phyloP scores from a whole-genome alignment of 805 yeast species.

The Alloascoidea hylecoeti region DNA sequence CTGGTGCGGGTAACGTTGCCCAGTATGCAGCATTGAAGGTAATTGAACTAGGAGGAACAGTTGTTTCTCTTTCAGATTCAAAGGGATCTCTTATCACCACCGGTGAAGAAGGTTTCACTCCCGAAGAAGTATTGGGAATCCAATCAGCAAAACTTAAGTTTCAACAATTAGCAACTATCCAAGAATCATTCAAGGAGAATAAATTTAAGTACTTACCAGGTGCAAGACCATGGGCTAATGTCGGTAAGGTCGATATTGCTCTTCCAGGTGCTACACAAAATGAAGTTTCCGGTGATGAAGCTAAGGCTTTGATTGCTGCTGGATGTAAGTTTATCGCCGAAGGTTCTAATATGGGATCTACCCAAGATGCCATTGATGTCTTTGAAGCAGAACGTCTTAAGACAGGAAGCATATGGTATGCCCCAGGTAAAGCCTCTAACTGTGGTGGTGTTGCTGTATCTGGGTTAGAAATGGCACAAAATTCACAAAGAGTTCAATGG shows the following conservation, averaged over 20 bases:
- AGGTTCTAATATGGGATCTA: conserved; percentile 99
- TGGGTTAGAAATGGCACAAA: conserved; percentile 98
- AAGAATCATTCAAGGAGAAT: conserved; percentile 11
- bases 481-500: conserved; percentile 90
- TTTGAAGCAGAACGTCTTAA: conserved; percentile 47
- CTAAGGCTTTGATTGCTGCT: conserved; percentile 82
- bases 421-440: conserved; percentile 98
- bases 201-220: conserved; percentile 71
- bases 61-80: conserved; percentile 89
- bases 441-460: conserved; percentile 99
- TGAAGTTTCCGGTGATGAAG: conserved; percentile 95
- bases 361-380: conserved; percentile 90
- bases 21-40: conserved; percentile 97
- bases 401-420: conserved; percentile 72
- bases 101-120: conserved; percentile 67
- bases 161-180: conserved; percentile 21
- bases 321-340: conserved; percentile 93
- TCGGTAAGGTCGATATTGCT: conserved; percentile 87
- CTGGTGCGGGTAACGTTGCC: conserved; percentile 98
- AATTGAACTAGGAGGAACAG: conserved; percentile 92
- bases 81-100: conserved; percentile 46
- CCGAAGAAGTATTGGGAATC: conserved; percentile 65
- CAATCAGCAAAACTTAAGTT: conserved; percentile 59
- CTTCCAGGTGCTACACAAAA: conserved; percentile 98
- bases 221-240: conserved; percentile 93